Base-by-base conservation (phyloP, 495 filamentous ascomycete species). In the Penicillium robsamsonii region DNA sequence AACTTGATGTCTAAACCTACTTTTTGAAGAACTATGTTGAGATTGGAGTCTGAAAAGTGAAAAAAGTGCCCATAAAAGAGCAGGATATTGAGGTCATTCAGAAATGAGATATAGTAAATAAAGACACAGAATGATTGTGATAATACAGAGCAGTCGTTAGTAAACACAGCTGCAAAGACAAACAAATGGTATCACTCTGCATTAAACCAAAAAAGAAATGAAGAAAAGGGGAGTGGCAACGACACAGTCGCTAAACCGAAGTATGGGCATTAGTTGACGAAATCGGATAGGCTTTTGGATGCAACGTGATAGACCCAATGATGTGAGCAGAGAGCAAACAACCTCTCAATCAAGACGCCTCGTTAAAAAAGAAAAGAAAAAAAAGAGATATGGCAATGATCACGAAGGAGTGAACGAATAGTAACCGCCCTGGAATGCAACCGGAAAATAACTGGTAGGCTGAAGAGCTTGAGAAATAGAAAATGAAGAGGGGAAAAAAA, bases 161-260 rank as follows among this genome's bases (percentile, higher is more conserved):
- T 58, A 55, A 57, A 50, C 60, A 60, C 50, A 67, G 57, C 46
- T 52, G 65, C 59, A 60, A 55, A 65, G 52, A 70, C 49, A 61
- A 62, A 60, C 50, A 69, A 68, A 62, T 73, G 71, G 73, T 74
- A 74, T 75, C 73, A 72, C 67, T 64, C 69, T 68, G 71, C 61
- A 66, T 58, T 53, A 61, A 63, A 59, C 20, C 48, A 54, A 29
- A 54, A 41, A 55, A 51, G 49, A 58, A 47, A 31, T n/a, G 53
- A 50, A 61, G 49, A 38, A 50, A 50, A 49, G 43, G 15, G 44
- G 59, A 40, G 53, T 38, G 41, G 58, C 58, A 63, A 65, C 40
- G 50, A 54, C 45, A 62, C 53, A 52, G 51, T 59, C 63, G 63
- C 67, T 62, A 53, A 61, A 53, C 35, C 46, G 53, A 63, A 60